Conservation (phyloP, 78 protist genomes). For the Paulinella micropora region DNA sequence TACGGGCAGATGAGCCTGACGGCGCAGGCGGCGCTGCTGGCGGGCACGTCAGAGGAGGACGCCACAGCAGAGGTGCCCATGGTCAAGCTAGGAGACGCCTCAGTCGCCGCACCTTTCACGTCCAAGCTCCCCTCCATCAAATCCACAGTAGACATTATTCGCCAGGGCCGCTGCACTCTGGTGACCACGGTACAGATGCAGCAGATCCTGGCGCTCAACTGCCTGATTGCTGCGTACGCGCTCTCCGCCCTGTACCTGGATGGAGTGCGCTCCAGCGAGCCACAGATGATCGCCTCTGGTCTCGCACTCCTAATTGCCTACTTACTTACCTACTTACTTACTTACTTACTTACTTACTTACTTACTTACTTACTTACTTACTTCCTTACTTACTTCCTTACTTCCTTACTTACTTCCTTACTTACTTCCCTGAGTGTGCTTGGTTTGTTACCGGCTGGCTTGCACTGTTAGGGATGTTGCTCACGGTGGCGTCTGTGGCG, state of each 20-base stretch:
- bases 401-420: too few species aligned
- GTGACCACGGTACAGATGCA: slow-evolving; percentile 88
- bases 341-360: too few species aligned
- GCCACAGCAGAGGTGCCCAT: slow-evolving; percentile 33
- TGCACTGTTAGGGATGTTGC: too few species aligned
- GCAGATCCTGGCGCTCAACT: slow-evolving; percentile 84
- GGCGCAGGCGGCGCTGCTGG: too few species aligned
- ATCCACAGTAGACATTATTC: background rate
- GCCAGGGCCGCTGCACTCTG: slow-evolving; percentile 62
- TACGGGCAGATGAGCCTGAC: too few species aligned
- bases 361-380: too few species aligned
- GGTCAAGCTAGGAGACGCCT: slow-evolving; percentile 83
- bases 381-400: too few species aligned
- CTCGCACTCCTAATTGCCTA: slow-evolving; percentile 7
- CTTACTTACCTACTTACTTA: too few species aligned
- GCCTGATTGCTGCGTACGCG: slow-evolving; percentile 64
- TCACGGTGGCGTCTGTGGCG: too few species aligned
- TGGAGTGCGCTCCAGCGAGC: slow-evolving; percentile 15
- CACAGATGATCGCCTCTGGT: slow-evolving; percentile 10
- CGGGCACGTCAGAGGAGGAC: too few species aligned
- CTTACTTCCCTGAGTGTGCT: too few species aligned
- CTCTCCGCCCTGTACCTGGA: slow-evolving; percentile 16
- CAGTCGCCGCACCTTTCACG: slow-evolving; percentile 95
- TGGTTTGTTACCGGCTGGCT: too few species aligned
- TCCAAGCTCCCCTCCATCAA: slow-evolving; percentile 41